Base-by-base conservation (phyloP, 2,329 filamentous ascomycete species). In the Diaporthe australafricana region DNA sequence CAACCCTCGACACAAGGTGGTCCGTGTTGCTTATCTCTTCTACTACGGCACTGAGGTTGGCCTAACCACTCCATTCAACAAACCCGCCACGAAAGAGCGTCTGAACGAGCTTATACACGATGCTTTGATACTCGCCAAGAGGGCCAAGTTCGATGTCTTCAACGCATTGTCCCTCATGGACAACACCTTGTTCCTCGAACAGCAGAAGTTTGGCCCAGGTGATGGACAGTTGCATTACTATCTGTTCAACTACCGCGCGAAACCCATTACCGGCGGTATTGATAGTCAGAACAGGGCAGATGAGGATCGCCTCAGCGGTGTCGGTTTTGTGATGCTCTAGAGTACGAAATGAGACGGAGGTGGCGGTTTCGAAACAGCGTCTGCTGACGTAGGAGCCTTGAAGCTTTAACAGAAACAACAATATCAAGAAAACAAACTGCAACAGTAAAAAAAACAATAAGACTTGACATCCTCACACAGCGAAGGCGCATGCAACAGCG, bases 221-320 rank as follows among this genome's bases (percentile, higher is more conserved):
- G 96, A 99, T 81, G 96, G 96, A 57, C 94, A 96, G 81, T 87
- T 99, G 77, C 95, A 99, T 83, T 99, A 95, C 84, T 99, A 99
- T 82, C 87, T 99, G 40, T 99, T 97, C 88, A 99, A 99, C 84
- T 99, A 98, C 86, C 91, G 94, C 71, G 94, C 94, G 16, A 91
- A 93, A 73, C 91, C 92, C n/a, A 93, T 99, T 78, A 85, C 90
- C 0, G 95, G 96, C 62, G 96, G 96, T 27, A 91, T 98, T 53
- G 91, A 98, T 81, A 88, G 88, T 78, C 90, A 88, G 78, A 97
- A 97, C 80, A 85, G 90, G 77, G 86, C 96, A 48, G 95, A 98
- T 79, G 89, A 92, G 76, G 91, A 91, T 71, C 88, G 89, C 74
- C 90, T 95, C 79, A 96, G 95, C 77, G 96, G 96, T 1, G 91